Conservation (phyloP, 192 early-diverging fungal species). For the Backusella luteola region DNA sequence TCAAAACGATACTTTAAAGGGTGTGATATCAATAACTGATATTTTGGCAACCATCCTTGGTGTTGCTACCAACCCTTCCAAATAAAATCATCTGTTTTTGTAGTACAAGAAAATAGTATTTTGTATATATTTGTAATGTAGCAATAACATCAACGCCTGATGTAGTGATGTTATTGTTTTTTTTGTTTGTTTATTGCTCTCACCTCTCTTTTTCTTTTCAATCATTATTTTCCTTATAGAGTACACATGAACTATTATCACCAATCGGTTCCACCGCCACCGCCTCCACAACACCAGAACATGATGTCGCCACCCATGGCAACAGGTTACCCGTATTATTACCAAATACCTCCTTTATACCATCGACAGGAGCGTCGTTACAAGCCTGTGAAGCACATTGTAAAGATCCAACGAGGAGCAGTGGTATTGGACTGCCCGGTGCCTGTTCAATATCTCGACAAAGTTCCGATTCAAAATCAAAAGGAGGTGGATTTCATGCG, state of each 20-base stretch:
- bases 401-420: constrained; percentile 68
- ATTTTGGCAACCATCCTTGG: constrained; percentile 52
- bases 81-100: constrained; percentile 2
- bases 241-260: not conserved
- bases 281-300: not conserved
- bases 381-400: constrained; percentile 23
- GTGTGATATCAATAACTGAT: constrained; percentile 77
- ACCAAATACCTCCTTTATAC: not conserved
- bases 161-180: not conserved
- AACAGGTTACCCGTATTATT: not conserved
- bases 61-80: not conserved
- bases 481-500: constrained; percentile 89
- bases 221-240: not conserved
- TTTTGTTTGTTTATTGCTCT: not conserved
- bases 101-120: not conserved
- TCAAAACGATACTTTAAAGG: constrained; percentile 46
- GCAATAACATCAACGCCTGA: not conserved
- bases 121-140: not conserved
- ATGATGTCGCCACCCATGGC: not conserved
- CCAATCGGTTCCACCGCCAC: not conserved
- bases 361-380: not conserved
- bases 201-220: not conserved
- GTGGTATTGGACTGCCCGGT: constrained; percentile 72
- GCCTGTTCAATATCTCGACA: constrained; percentile 53
- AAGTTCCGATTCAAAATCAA: constrained; percentile 50